Evolutionary conservation across 441 rosid genomes (phyloP).

Genomic region (Manihot esculenta): DNA sequence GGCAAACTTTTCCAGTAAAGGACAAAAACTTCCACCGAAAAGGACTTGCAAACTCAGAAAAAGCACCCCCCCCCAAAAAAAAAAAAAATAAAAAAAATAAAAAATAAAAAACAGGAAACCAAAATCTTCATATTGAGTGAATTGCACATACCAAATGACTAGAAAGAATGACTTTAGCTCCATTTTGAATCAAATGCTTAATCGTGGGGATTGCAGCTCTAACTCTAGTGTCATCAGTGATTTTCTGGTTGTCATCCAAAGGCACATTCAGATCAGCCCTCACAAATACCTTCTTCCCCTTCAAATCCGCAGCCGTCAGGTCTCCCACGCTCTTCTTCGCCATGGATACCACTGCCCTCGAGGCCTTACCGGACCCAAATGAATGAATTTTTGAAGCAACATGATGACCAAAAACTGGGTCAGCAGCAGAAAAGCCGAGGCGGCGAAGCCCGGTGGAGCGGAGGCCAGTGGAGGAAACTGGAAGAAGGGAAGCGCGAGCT

Average conservation of each 20-base stretch:
- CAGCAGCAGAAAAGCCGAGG: constrained; percentile 59
- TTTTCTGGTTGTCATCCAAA: constrained; percentile 63
- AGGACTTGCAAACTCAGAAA: too few species aligned
- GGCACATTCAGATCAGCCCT: constrained; percentile 82
- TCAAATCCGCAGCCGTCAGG: constrained; percentile 52
- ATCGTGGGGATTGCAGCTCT: constrained; percentile 82
- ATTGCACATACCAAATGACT: constrained; percentile 55
- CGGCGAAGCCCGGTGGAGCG: constrained; percentile 30
- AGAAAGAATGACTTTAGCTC: constrained; percentile 76
- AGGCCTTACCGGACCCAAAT: constrained; percentile 34
- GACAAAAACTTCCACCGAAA: too few species aligned
- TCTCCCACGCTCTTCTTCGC: constrained; percentile 76
- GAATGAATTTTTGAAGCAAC: constrained; percentile 47
- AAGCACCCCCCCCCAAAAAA: too few species aligned
- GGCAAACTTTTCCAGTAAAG: too few species aligned
- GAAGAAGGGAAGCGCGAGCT: constrained; percentile 32
- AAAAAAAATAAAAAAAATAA: not conserved
- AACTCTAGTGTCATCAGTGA: constrained; percentile 70
- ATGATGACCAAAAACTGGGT: constrained; percentile 43
- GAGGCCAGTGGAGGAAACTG: constrained; percentile 33
- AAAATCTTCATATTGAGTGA: not conserved
- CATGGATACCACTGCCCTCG: constrained; percentile 54
- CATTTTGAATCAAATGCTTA: constrained; percentile 68
- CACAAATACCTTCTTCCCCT: constrained; percentile 74
- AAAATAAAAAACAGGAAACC: not conserved